Evolutionary conservation across 805 yeast species (phyloP), one percentile per base, ranked within the genome.

Genomic region (Candida ovalis): DNA sequence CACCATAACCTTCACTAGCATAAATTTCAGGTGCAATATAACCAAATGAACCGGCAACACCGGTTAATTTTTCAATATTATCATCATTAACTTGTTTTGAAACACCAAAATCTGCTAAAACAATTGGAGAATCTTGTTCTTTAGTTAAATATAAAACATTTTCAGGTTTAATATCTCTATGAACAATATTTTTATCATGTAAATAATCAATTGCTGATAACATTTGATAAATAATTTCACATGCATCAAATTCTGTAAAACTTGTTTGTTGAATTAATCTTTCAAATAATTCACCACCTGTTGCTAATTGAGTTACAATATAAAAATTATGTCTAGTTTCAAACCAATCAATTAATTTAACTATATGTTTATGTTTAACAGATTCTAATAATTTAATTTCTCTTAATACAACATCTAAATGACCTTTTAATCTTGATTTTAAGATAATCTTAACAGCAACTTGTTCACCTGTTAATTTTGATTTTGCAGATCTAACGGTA

Each of bases 21-120:
- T 92, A 76, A 7, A 92, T 90, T 62, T 92, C 99, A 0, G 99
- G 99, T 0, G 98, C 98, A 30, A 96, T 97, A 65, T 92, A 92
- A 1, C 99, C 98, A 67, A 88, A 83, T 1, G 96, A 87, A 1
- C 98, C 98, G 0, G 70, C 70, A 36, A 64, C 61, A 22, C 69
- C 69, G 1, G 67, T 62, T 30, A 64, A 45, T 33, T 61, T 62
- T 42, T 60, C 65, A 22, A 43, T 30, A 15, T 49, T 27, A 17
- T 49, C 45, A 2, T 49, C 42, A 35, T 51, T 54, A 18, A 92
- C 70, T 57, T 80, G 77, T 65, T 88, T 88, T 30, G 98, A 97
- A 52, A 92, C 94, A 43, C 99, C 99, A 67, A 92, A 92, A 69
- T 92, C 99, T 1, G 97, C 97, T 54, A 92, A 73, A 10, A 91